Base-by-base conservation (phyloP, 2,329 filamentous ascomycete genomes). In the Zarea fungicola region DNA sequence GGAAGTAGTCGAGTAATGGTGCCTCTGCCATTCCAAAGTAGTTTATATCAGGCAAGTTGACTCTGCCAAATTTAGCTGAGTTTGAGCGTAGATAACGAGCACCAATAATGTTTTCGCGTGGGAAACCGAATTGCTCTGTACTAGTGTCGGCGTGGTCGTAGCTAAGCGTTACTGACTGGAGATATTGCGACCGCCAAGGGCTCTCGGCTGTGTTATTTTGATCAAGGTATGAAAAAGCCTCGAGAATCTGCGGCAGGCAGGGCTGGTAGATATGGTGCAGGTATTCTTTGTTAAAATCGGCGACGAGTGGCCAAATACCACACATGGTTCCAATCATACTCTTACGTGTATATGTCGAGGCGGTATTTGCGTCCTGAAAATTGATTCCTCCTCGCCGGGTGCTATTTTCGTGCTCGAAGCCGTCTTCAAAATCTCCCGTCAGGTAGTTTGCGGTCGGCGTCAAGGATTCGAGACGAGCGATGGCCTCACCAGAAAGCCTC, bases 261-360 rank as follows among this genome's bases (percentile, higher is more conserved):
- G 72, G 71, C 39, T 73, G 68, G 52, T 73, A 73, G 18, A 72
- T 60, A 46, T 71, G 64, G 26, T 71, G 62, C 3, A 60, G 54
- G 43, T 65, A 65, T 49, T 74, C 71, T 19, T 63, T 60, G 35
- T 73, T 72, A 46, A 70, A 70, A 26, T 73, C 69, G 2, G 62
- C 65, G 2, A 70, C 62, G 8, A 74, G 52, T 0, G 71, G 70
- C 0, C 60, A 62, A 14, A 72, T 52, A 4, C 71, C 71, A 29
- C 71, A 74, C 8, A 73, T 46, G 8, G 67, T 67, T 3, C 64
- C 70, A 0, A 63, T 59, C 19, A 73, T 52, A 44, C 69, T 72
- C 56, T 74, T 74, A 23, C 72, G 58, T 0, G 71, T 74, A 31
- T 72, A 72, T 0, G 71, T 73, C 5, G 64, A 61, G 0, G 69